Base-by-base conservation (phyloP, 2,329 filamentous ascomycete species). In the Ophiobolus disseminans region DNA sequence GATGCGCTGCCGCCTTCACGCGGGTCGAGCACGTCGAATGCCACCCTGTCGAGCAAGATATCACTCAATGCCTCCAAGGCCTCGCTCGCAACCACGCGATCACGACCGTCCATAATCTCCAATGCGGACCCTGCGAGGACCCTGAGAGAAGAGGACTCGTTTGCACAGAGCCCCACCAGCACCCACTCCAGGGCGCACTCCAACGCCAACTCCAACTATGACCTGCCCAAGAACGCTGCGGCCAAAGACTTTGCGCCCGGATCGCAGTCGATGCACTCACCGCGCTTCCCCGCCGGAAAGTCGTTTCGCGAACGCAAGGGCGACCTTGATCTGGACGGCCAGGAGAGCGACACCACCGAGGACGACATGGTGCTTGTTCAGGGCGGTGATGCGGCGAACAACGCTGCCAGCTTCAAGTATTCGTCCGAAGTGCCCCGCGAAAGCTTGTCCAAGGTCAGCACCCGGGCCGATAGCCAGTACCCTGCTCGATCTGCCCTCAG, bases 1-100 rank as follows among this genome's bases (percentile, higher is more conserved):
- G 72, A 75, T 14, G 47, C 57, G 4, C 62, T 62, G 3, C 68
- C 68, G 10, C 62, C 63, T n/a, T 69, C 68, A n/a, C 67, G 66
- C 21, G 68, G 66, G 43, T 71, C 70, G 32, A 70, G 62, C 46
- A 44, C 60, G 3, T 70, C 70, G 2, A 67, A 30, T 47, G 53
- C 63, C 32, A 61, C 65, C 5, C 44, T 64, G 3, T 65, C 66
- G 5, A 63, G 58, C 20, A 72, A 65, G 40, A 54, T 65, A n/a
- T 70, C 69, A 13, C 48, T 65, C 35, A 72, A 66, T 52, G 62
- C 58, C 4, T 67, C 69, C 43, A 68, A 60, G 45, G 48, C 62
- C 14, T 66, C 70, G 3, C 50, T 66, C 19, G 57, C 53, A 6
- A 62, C 65, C 13, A 51, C 67, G 11, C 68, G 65, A 39, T 68